phyloP scores from a whole-genome alignment of 2,329 filamentous ascomycete genomes.

The Trichoderma pleuroti region DNA sequence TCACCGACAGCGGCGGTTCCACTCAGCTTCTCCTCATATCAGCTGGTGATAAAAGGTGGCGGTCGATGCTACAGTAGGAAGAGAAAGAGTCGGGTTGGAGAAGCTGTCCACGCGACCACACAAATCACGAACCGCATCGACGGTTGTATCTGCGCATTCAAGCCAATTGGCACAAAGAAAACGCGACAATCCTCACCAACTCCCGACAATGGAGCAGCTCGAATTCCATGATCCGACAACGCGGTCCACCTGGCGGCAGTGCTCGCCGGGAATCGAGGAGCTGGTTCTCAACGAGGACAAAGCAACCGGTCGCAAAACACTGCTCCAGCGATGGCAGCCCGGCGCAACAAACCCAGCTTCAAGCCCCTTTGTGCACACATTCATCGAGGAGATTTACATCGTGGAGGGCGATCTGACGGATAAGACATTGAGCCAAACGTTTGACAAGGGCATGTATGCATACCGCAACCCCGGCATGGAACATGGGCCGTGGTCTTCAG shows the following conservation, averaged over 20 bases:
- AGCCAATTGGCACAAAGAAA: neutral
- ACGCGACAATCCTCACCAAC: neutral
- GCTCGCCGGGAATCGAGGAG: constrained; percentile 36
- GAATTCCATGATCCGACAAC: constrained; percentile 28
- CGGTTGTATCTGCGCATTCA: neutral
- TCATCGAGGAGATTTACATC: constrained; percentile 38
- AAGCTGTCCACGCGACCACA: neutral
- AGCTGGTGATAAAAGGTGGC: constrained; percentile 2
- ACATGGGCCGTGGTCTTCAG: constrained; percentile 37
- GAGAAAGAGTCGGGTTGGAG: neutral
- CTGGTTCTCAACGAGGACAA: constrained; percentile 34
- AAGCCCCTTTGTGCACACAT: constrained; percentile 34
- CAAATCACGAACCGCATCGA: neutral
- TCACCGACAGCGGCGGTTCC: constrained; percentile 1
- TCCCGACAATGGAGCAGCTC: constrained; percentile 27
- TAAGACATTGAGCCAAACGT: constrained; percentile 29
- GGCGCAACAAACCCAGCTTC: constrained; percentile 25
- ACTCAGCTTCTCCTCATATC: neutral
- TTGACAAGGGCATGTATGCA: constrained; percentile 37
- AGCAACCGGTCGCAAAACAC: constrained; percentile 29
- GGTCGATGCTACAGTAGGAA: neutral
- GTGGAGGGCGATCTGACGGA: constrained; percentile 36
- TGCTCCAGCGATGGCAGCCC: constrained; percentile 37
- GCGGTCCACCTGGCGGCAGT: constrained; percentile 24
- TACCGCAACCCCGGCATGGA: constrained; percentile 40